Evolutionary conservation across 78 protist genomes (phyloP), one percentile per base, ranked within the genome.

Genomic region (Polysphondylium violaceum): DNA sequence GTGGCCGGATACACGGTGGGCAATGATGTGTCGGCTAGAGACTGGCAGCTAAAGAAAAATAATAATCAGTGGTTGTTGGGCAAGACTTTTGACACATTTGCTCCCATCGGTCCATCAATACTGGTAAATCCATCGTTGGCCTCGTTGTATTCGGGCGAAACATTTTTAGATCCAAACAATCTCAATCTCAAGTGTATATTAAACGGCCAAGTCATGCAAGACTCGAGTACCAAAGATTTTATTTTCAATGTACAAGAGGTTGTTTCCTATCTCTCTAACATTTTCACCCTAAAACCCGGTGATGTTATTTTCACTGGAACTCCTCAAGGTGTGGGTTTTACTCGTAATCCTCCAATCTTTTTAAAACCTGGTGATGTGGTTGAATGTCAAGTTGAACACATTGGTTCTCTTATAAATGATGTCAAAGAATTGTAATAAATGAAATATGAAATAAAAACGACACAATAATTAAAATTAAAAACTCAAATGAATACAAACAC

Each of bases 41-140:
- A 92, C 60, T 53, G 60, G 71, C 95, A 92, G 31, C 31, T 92
- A 12, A 38, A 43, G 17, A 67, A 58, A 36, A 38, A 56, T 29
- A 59, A 44, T n/a, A 35, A 41, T 19, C 95, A 92, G 51, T 92
- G 95, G 95, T 74, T 87, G n/a, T 68, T 74, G 2, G 95, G 95
- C 21, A 92, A 92, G 51, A 41, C 93, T 29, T 74, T 61, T 47
- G 95, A 92, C 29, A 78, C 90, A 11, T 92, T 72, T 25, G 92
- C 92, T 1, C 95, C 95, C 23, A 92, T 92, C n/a, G 95, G 95
- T 19, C 95, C 95, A 27, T 41, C 92, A 7, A 83, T 92, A 5
- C 23, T 73, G 1, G 55, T 87, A 31, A 71, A 73, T 35, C 93
- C 88, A 3, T 27, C 11, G 3, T 6, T 27, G 1, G 79, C 75